Base-by-base conservation (phyloP, 1,284 basidiomycete species). In the Trichosporon coremiiforme region DNA sequence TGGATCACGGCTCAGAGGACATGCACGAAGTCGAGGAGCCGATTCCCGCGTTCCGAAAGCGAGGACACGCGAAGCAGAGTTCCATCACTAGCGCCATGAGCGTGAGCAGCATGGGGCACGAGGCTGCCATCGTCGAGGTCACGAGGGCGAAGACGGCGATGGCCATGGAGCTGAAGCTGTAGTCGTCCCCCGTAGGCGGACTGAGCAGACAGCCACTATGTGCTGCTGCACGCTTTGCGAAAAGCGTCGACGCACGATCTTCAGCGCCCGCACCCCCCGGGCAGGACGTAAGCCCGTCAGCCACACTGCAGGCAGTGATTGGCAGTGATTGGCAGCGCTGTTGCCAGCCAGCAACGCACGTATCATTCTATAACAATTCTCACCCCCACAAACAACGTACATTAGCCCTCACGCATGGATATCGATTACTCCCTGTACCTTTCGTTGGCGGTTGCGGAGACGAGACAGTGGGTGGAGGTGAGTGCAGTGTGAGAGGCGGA, bases 231-330 rank as follows among this genome's bases (percentile, higher is more conserved):
- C n/a, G n/a, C n/a, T n/a, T n/a, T n/a, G n/a, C n/a, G n/a, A n/a
- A n/a, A n/a, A n/a, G 17, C 45, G n/a, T 10, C 36, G 6, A 2
- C 36, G 36, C 6, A 2, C 6, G 5, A 38, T 38, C 36, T 12
- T 12, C 36, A 12, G 36, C 33, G 33, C 3, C 3, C 8, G 4
- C n/a, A n/a, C 36, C 6, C 2, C 36, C 36, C 12, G 2, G 6
- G 36, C 36, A 2, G 36, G 36, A 2, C 36, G 2, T 6, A 17
- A 53, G 47, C 31, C 57, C 57, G 57, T 60, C 57, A 31, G 57
- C 13, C 55, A 57, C 29, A 60, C 57, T 60, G 57, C 57, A 17
- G 57, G 29, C 29, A 60, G 57, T 60, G 57, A 33, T 60, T 17
- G 13, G 29, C 29, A 9, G 29, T 15, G 2, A 33, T 8, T 33